Percentiles rank a stretch among this genome's conserved stretches.
These are phyloP conservation scores for Stropharia rugosoannulata DNA, from an alignment of 768 basidiomycete genomes.

Conservation along the genomic window DNA sequence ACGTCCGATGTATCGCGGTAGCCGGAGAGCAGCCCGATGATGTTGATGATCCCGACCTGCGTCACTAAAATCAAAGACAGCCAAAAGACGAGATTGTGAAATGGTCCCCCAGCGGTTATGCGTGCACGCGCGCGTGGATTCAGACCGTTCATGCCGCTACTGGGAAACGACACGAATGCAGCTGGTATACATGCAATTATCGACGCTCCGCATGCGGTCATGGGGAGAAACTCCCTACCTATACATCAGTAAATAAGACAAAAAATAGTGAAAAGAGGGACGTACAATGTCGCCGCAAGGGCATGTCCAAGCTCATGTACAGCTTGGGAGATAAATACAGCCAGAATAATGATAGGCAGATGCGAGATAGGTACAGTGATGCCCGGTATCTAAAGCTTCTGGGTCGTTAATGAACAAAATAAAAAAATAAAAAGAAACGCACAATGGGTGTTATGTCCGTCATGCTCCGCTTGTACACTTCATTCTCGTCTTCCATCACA, in stretches of 20 bases:
- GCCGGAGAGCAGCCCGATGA: constrained; percentile 33
- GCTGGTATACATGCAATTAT: constrained; percentile 67
- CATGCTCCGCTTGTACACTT: not conserved
- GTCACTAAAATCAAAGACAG: constrained; percentile 38
- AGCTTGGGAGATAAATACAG: constrained; percentile 64
- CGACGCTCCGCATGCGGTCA: constrained; percentile 60
- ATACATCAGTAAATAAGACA: not conserved
- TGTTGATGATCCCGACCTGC: constrained; percentile 28
- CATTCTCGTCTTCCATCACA: not conserved
- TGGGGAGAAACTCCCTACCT: constrained; percentile 61
- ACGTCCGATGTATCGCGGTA: constrained; percentile 52
- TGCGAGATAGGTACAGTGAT: constrained; percentile 76
- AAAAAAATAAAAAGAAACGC: constrained; percentile 7
- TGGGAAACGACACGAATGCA: constrained; percentile 69
- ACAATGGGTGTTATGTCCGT: constrained; percentile 31
- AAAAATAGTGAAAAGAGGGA: constrained; percentile 3
- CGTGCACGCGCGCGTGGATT: constrained; percentile 47
- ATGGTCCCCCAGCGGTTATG: constrained; percentile 72
- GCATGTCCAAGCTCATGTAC: constrained; percentile 84
- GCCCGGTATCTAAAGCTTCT: constrained; percentile 68
- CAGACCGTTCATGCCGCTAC: constrained; percentile 35
- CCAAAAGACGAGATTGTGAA: constrained; percentile 72
- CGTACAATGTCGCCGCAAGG: constrained; percentile 72
- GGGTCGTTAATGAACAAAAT: not conserved
- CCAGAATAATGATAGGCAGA: constrained; percentile 60